These are phyloP conservation scores for Vaccinium corymbosum DNA, from an alignment of 148 eudicot species.

Conservation along the genomic window DNA sequence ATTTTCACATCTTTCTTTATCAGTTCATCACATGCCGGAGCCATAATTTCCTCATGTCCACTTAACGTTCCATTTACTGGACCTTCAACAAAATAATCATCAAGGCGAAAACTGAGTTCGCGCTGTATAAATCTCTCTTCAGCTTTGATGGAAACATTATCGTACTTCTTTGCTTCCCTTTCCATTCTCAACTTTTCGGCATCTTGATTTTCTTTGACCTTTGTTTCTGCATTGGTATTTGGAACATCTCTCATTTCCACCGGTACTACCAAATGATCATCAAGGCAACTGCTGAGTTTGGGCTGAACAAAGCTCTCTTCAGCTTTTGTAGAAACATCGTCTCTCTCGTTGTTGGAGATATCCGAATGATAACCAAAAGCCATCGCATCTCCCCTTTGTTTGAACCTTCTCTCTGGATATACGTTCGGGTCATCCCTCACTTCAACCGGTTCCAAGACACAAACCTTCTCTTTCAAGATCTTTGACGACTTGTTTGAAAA, in stretches of 20 bases:
- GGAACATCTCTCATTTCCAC: neutral
- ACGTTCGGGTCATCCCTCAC: neutral
- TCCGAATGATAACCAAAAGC: neutral
- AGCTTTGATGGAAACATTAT: neutral
- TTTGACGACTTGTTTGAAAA: neutral
- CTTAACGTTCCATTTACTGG: neutral
- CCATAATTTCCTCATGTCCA: neutral
- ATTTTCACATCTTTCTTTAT: neutral
- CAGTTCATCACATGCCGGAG: neutral
- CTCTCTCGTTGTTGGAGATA: slow-evolving; percentile 4
- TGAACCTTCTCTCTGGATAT: neutral
- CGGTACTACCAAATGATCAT: neutral
- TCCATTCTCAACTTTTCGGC: neutral
- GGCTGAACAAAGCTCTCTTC: neutral
- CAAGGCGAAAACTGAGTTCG: slow-evolving; percentile 4
- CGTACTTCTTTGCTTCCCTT: slow-evolving; percentile 1
- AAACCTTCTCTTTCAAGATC: neutral
- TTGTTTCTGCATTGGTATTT: neutral
- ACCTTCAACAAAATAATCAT: slow-evolving; percentile 2
- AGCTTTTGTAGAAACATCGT: neutral
- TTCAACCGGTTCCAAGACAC: slow-evolving; percentile 4
- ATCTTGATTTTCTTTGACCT: neutral
- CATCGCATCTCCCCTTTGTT: neutral
- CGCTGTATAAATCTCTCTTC: slow-evolving; percentile 20
- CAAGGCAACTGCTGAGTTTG: neutral